A percentile compares a stretch with the other conserved stretches of the same genome.
Evolutionary conservation across 345 rosid genomes (phyloP).

Genomic region (Syzygium aqueum): DNA sequence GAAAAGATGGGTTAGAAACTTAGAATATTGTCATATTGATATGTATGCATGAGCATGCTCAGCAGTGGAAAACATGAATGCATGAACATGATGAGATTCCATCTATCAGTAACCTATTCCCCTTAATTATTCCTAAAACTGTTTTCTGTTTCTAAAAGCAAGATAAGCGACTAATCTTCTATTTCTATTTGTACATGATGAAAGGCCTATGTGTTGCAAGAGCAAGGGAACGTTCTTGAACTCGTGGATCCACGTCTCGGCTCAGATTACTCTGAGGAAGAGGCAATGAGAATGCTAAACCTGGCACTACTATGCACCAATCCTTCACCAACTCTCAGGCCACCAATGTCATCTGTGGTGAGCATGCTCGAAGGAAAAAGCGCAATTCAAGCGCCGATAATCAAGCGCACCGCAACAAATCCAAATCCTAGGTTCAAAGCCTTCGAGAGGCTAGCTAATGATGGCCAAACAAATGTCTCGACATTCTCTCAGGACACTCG

Average conservation of each 20-base stretch:
- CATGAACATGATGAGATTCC: not conserved
- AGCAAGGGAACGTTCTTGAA: slow-evolving; percentile 80
- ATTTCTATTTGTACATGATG: not conserved
- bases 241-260: slow-evolving; percentile 74
- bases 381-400: slow-evolving; percentile 58
- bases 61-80: not conserved
- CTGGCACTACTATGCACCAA: slow-evolving; percentile 80
- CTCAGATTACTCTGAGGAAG: slow-evolving; percentile 36
- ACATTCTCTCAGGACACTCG: slow-evolving; percentile 27
- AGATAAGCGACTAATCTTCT: not conserved
- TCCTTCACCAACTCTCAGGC: slow-evolving; percentile 82
- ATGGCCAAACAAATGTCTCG: slow-evolving; percentile 46
- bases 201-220: slow-evolving; percentile 89
- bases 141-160: not conserved
- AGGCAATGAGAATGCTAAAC: slow-evolving; percentile 62
- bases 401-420: slow-evolving; percentile 38
- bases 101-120: not conserved
- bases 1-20: not conserved
- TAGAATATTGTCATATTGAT: not conserved
- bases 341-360: slow-evolving; percentile 78
- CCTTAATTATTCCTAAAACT: not conserved
- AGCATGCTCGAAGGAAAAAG: slow-evolving; percentile 74
- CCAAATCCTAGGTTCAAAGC: slow-evolving; percentile 73
- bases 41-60: not conserved
- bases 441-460: slow-evolving; percentile 54